phyloP scores from a whole-genome alignment of 495 filamentous ascomycete genomes.

The Usnea hakonensis region DNA sequence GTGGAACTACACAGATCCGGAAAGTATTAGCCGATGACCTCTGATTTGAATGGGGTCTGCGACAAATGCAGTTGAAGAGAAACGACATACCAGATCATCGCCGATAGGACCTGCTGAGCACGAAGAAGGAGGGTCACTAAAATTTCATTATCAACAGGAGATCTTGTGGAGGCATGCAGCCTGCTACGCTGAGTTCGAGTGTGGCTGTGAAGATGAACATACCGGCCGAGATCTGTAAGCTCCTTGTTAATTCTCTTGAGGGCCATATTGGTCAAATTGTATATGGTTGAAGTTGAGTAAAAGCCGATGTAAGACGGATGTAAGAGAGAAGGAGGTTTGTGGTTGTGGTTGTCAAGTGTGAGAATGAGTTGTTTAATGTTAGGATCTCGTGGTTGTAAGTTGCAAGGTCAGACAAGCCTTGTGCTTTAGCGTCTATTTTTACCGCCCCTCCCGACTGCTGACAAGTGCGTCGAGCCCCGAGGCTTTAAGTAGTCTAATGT shows the following conservation, averaged over 20 bases:
- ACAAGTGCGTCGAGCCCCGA: too few relatives aligned
- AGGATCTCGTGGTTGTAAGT: not conserved
- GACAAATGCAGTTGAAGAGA: conserved; percentile 9
- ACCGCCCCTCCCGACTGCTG: too few relatives aligned
- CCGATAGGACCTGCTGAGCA: conserved; percentile 95
- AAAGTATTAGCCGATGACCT: conserved; percentile 1
- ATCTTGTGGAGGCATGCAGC: not conserved
- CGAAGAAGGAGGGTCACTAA: conserved; percentile 93
- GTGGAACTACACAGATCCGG: conserved; percentile 64
- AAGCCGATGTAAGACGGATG: not conserved
- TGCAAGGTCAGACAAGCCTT: not conserved
- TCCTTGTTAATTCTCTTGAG: conserved; percentile 99
- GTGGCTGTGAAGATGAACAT: conserved; percentile 35
- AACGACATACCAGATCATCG: conserved; percentile 84
- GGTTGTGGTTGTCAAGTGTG: not conserved
- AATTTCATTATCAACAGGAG: conserved; percentile 3
- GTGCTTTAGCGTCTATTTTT: not conserved
- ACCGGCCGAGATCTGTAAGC: conserved; percentile 98
- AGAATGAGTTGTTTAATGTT: not conserved
- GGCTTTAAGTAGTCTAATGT: too few relatives aligned
- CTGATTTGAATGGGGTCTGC: not conserved
- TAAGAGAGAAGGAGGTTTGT: not conserved
- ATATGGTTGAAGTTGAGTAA: not conserved
- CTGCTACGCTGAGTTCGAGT: not conserved
- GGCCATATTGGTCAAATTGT: conserved; percentile 59